Evolutionary conservation across 129 eudicot genomes (phyloP).

Genomic region (carrot (Daucus carota)): DH1_v3.0 NC_030386.2:20668501-20669000

Average conservation of each 20-base stretch:
- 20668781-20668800: neutral
- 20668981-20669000: too few relatives aligned
- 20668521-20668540: constrained; percentile 97
- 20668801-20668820: neutral
- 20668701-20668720: neutral
- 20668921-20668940: too few relatives aligned
- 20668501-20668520: neutral
- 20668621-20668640: constrained; percentile 4
- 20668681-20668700: neutral
- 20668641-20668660: neutral
- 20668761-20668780: constrained; percentile 1
- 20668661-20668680: constrained; percentile 4
- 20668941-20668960: too few relatives aligned
- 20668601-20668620: constrained; percentile 4
- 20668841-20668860: neutral
- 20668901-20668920: too few relatives aligned
- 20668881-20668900: neutral
- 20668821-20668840: neutral
- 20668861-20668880: neutral
- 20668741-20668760: neutral
- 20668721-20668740: neutral
- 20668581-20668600: constrained; percentile 48
- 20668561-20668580: constrained; percentile 73
- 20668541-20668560: constrained; percentile 82
- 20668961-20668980: too few relatives aligned